Evolutionary conservation across 768 basidiomycete species (phyloP).

Genomic region (Termitomyces sp.): DNA sequence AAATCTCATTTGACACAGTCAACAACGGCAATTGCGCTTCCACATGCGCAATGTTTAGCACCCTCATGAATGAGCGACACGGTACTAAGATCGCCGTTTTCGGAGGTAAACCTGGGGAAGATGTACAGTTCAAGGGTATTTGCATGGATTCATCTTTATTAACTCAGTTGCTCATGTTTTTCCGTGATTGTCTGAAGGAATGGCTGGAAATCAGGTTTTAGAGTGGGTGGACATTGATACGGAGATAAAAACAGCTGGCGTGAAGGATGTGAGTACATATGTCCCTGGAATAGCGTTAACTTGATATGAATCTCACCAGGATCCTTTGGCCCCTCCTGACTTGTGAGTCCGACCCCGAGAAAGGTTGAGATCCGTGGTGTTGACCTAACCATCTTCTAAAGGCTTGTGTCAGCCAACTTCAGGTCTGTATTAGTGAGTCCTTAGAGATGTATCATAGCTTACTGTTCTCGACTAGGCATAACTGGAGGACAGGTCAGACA

Average conservation of each 20-base stretch:
- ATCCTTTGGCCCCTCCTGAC: slow-evolving; percentile 37
- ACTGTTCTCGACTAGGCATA: slow-evolving; percentile 23
- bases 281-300: neutral
- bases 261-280: slow-evolving; percentile 34
- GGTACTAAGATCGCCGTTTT: slow-evolving; percentile 48
- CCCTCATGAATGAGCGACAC: slow-evolving; percentile 53
- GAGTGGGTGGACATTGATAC: slow-evolving; percentile 57
- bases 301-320: slow-evolving; percentile 17
- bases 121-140: slow-evolving; percentile 44
- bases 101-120: slow-evolving; percentile 48
- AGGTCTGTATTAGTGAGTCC: slow-evolving; percentile 21
- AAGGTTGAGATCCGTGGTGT: neutral
- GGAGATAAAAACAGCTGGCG: slow-evolving; percentile 54
- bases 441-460: neutral
- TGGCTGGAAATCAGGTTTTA: slow-evolving; percentile 60
- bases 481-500: slow-evolving; percentile 40
- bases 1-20: slow-evolving; percentile 17
- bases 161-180: neutral
- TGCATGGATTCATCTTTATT: neutral
- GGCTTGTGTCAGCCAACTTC: slow-evolving; percentile 38
- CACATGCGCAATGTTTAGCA: slow-evolving; percentile 60
- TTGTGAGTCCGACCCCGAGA: slow-evolving; percentile 25
- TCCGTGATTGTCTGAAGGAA: slow-evolving; percentile 22
- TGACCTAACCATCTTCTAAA: slow-evolving; percentile 8
- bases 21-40: slow-evolving; percentile 48